Base-by-base conservation (phyloP, 257 asterid genomes). In the Solanum lycopersicoides region DNA sequence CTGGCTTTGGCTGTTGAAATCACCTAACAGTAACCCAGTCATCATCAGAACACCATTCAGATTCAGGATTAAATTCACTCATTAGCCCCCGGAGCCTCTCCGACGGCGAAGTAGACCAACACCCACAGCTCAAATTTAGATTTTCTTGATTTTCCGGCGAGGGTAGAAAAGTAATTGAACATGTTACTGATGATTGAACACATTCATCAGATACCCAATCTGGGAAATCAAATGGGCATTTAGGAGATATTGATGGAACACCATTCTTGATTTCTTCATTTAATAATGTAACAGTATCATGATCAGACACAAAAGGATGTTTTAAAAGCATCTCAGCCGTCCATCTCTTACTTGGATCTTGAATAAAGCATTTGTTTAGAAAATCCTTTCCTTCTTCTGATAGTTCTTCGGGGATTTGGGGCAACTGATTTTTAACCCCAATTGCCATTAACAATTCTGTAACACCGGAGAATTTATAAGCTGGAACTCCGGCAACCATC, bases 311-410 rank as follows among this genome's bases (percentile, higher is more conserved):
- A 23, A 96, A 96, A 21, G 98, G 97, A 83, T 96, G 99, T 56
- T 91, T 63, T 34, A 94, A 56, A 42, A 96, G 98, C 99, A 95
- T 94, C 95, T 92, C 96, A 65, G 98, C 99, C 92, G 99, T 96
- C 99, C 98, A 96, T 92, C 99, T 91, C 53, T 68, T 30, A 3
- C 76, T 87, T 0, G 98, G 97, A 87, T 94, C 95, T 89, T 92
- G 95, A 1, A 90, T 88, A 3, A 96, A 96, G 87, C 98, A 95
- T 44, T 88, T 91, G 1, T 59, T 28, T 0, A 95, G 82, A 89
- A 96, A 96, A 89, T 96, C 98, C 28, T 84, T 93, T 82, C 98
- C 98, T 69, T 92, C 93, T 7, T 82, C 94, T 3, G 98, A 94
- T 16, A 94, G 82, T 34, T 23, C 56, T 3, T 87, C 87, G 20